A percentile compares a stretch with the other conserved stretches of the same genome.
Evolutionary conservation across 371 early-diverging fungal species (phyloP).

Genomic region (Lichtheimia ornata): DNA sequence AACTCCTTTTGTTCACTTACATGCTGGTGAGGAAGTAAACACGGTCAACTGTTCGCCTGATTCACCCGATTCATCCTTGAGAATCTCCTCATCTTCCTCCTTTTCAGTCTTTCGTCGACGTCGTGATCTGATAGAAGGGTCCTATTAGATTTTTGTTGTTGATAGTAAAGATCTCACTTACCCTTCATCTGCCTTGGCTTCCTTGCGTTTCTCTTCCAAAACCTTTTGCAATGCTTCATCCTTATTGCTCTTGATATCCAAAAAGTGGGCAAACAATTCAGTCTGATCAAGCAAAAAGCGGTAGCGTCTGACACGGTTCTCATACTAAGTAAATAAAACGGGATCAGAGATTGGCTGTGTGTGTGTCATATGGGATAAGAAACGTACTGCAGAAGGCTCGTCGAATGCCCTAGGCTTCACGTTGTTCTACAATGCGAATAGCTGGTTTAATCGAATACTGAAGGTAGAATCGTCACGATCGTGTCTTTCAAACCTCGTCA

Average conservation of each 20-base stretch:
- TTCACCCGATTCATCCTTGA: conserved; percentile 75
- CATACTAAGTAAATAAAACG: conserved; percentile 25
- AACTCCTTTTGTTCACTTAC: conserved; percentile 49
- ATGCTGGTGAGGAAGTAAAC: conserved; percentile 88
- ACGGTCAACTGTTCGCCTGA: conserved; percentile 59
- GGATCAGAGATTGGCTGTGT: neutral
- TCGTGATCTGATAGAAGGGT: conserved; percentile 51
- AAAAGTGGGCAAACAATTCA: conserved; percentile 70
- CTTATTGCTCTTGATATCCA: conserved; percentile 55
- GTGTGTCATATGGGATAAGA: neutral
- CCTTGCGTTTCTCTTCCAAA: conserved; percentile 41
- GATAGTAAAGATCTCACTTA: conserved; percentile 11
- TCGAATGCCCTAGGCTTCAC: neutral
- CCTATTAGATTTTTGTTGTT: conserved; percentile 1
- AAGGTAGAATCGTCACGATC: neutral
- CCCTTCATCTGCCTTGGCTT: conserved; percentile 45
- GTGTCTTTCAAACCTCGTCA: conserved; percentile 7
- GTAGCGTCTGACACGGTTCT: conserved; percentile 57
- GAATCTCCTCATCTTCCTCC: conserved; percentile 91
- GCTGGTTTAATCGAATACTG: conserved; percentile 2
- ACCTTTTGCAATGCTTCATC: conserved; percentile 46
- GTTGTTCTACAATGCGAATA: neutral
- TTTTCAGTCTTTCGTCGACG: conserved; percentile 94
- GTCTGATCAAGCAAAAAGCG: conserved; percentile 91
- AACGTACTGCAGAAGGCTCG: neutral